These are phyloP conservation scores for Myxozyma mucilagina DNA, from an alignment of 805 yeast genomes.

Conservation along the genomic window DNA sequence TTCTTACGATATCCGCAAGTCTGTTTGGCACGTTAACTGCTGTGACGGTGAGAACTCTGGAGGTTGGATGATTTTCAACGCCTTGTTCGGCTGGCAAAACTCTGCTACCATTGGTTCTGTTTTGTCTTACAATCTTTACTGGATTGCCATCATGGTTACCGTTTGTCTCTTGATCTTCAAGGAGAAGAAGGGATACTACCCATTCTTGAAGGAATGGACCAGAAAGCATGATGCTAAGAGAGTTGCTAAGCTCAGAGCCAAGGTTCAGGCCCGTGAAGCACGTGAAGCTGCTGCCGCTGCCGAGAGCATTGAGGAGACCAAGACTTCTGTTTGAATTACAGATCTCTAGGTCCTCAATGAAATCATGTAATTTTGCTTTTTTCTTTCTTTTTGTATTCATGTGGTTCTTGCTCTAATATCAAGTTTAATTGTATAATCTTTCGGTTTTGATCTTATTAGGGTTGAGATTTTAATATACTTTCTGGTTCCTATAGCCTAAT, in stretches of 20 bases:
- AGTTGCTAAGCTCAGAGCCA: constrained; percentile 11
- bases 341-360: neutral
- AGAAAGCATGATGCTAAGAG: constrained; percentile 9
- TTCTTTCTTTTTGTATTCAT: neutral
- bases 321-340: neutral
- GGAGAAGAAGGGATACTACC: constrained; percentile 64
- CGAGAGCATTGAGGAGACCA: neutral
- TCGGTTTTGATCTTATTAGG: neutral
- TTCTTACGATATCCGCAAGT: constrained; percentile 73
- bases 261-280: constrained; percentile 4
- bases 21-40: constrained; percentile 97
- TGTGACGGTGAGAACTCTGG: constrained; percentile 81
- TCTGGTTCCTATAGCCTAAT: too few species aligned
- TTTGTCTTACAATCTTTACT: constrained; percentile 81
- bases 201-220: constrained; percentile 7
- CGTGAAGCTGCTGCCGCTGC: neutral
- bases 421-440: neutral
- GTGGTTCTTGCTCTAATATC: neutral
- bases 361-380: neutral
- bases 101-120: constrained; percentile 93
- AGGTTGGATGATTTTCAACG: constrained; percentile 97
- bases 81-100: constrained; percentile 92
- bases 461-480: neutral
- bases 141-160: constrained; percentile 65
- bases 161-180: constrained; percentile 68